Conservation (phyloP, 495 filamentous ascomycete genomes). For the Penicillium egyptiacum region DNA sequence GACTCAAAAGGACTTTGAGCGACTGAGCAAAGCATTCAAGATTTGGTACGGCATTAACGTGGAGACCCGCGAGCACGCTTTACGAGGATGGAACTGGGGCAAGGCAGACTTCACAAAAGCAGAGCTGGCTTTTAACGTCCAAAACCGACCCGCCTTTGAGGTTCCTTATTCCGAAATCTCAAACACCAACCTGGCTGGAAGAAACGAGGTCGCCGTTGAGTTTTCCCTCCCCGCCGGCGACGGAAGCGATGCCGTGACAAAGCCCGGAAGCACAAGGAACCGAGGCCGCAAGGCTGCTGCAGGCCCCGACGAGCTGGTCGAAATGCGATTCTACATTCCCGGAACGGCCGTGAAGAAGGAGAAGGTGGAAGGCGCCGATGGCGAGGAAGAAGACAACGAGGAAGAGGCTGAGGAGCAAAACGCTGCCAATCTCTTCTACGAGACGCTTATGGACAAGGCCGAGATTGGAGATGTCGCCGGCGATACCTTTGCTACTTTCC, state of each 20-base stretch:
- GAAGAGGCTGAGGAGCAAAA: slow-evolving; percentile 83
- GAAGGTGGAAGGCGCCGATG: slow-evolving; percentile 69
- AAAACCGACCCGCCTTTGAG: slow-evolving; percentile 96
- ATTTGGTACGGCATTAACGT: slow-evolving; percentile 93
- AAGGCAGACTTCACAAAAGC: slow-evolving; percentile 96
- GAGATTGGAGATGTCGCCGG: slow-evolving; percentile 99
- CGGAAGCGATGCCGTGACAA: slow-evolving; percentile 68
- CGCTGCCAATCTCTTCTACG: slow-evolving; percentile 92
- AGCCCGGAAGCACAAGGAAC: slow-evolving; percentile 69
- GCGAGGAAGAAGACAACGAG: slow-evolving; percentile 67
- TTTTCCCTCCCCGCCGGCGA: slow-evolving; percentile 69
- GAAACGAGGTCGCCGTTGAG: slow-evolving; percentile 96
- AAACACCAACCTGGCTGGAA: slow-evolving; percentile 95
- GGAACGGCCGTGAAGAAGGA: slow-evolving; percentile 86
- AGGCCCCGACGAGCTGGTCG: slow-evolving; percentile 87
- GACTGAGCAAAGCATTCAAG: slow-evolving; percentile 87
- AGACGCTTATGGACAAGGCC: slow-evolving; percentile 96
- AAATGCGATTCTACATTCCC: slow-evolving; percentile 99
- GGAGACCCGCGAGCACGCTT: slow-evolving; percentile 86
- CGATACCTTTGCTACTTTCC: slow-evolving; percentile 94
- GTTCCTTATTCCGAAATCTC: slow-evolving; percentile 96
- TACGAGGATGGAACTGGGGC: slow-evolving; percentile 99
- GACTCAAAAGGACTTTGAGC: slow-evolving; percentile 73
- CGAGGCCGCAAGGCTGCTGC: slow-evolving; percentile 87
- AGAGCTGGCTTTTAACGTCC: slow-evolving; percentile 93